Evolutionary conservation across 2,329 filamentous ascomycete genomes (phyloP), one percentile per base, ranked within the genome.

Genomic region (Balansia obtecta): DNA sequence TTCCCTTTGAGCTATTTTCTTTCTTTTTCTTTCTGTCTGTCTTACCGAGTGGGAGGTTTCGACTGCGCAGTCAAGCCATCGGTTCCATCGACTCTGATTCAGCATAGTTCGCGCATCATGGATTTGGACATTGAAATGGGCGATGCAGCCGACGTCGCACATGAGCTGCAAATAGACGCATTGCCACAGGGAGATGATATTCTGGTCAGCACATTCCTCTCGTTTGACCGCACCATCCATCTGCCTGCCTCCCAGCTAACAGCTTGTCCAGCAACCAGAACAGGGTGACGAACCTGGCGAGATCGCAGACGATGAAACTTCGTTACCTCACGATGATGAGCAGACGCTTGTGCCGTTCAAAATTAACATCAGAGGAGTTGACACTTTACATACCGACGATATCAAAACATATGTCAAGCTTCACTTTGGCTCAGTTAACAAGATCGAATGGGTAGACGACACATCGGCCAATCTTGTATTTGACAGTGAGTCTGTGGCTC

Each of bases 371-470:
- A 80, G 82, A 53, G 91, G 91, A 18, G 76, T 97, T 3, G 85
- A 95, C 61, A 80, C 84, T 42, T 72, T 97, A 63, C 87, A 85
- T 33, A 89, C 89, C 30, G 76, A 81, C 50, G 82, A 95, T 55
- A 84, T 97, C 58, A 83, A 85, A 58, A 73, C 77, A 52, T 96
- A 89, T 59, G 79, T 88, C 9, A 68, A 73, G 45, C 76, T 86
- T 55, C 79, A 93, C 64, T 88, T 78, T 60, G 69, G 74, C 37
- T 64, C 67, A 13, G 72, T 82, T 51, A 71, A 77, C 50, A 76
- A 79, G 54, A 74, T 96, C 55, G 89, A 97, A 69, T 98, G 93
- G 93, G 88, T 98, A 57, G 88, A 97, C 64, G 93, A 98, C 66
- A 83, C 80, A 7, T 91, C 88, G 0, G 88, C 88, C 54, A 97